Evolutionary conservation across 176 grass and related monocot species (phyloP).

Genomic region (Eleusine coracana): DNA sequence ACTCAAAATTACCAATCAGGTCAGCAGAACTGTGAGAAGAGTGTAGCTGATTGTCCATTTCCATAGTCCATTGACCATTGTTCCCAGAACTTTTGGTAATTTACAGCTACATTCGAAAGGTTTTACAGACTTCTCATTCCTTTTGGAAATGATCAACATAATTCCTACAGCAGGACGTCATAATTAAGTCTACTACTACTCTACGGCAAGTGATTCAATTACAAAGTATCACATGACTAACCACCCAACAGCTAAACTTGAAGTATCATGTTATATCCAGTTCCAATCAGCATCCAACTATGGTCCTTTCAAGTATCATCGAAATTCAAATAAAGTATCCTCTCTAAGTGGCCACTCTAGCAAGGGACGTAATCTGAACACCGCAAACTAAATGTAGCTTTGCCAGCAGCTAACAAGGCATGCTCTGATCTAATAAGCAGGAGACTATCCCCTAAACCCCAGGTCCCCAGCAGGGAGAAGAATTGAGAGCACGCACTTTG

Average conservation of each 20-base stretch:
- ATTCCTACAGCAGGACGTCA: neutral
- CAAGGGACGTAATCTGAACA: neutral
- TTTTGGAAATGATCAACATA: neutral
- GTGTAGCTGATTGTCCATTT: neutral
- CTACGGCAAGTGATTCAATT: neutral
- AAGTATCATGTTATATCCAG: neutral
- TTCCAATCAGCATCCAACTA: neutral
- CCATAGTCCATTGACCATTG: neutral
- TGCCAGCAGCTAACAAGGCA: neutral
- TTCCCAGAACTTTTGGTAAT: conserved; percentile 4
- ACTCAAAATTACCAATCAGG: neutral
- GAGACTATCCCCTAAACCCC: neutral
- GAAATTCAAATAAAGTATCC: neutral
- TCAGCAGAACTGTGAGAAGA: neutral
- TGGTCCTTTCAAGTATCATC: neutral
- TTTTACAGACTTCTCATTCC: neutral
- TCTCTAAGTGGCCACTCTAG: neutral
- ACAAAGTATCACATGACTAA: neutral
- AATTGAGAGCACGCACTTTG: conserved; percentile 51
- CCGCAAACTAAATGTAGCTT: neutral
- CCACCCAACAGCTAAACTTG: conserved; percentile 17
- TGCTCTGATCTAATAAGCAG: neutral
- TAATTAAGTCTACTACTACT: neutral
- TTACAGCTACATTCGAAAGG: neutral
- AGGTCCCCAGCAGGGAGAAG: neutral